Evolutionary conservation across 1,284 basidiomycete genomes (phyloP).

Genomic region (Somion occarium): DNA sequence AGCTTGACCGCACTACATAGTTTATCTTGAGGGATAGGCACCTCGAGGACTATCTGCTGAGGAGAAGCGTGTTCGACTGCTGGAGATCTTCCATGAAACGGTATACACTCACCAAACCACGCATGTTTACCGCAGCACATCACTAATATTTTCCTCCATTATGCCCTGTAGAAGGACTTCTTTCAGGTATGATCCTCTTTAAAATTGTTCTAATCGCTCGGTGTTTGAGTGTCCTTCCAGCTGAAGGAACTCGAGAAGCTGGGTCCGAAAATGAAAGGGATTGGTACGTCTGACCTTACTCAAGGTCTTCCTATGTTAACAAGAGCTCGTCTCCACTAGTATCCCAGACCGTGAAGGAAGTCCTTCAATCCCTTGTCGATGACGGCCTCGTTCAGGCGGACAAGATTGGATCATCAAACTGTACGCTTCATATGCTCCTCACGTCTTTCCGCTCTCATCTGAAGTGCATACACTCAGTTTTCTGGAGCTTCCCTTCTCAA

Average conservation of each 20-base stretch:
- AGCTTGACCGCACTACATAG: no score
- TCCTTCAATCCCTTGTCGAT: slow-evolving; percentile 78
- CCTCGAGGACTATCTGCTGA: slow-evolving; percentile 76
- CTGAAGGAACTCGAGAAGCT: slow-evolving; percentile 88
- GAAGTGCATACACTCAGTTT: slow-evolving; percentile 55
- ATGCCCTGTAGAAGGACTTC: slow-evolving; percentile 75
- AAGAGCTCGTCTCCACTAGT: no score
- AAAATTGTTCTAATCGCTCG: not conserved
- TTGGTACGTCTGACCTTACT: slow-evolving; percentile 45
- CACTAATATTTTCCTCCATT: no score
- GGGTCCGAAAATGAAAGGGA: slow-evolving; percentile 81
- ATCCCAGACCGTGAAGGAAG: slow-evolving; percentile 84
- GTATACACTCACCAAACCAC: slow-evolving; percentile 35
- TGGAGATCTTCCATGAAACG: slow-evolving; percentile 89
- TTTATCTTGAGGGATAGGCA: no score
- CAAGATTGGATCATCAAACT: slow-evolving; percentile 90
- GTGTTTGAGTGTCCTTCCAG: slow-evolving; percentile 28
- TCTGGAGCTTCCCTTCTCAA: slow-evolving; percentile 90
- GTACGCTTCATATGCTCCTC: slow-evolving; percentile 38
- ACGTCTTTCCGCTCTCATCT: slow-evolving; percentile 6
- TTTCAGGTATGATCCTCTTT: slow-evolving; percentile 51
- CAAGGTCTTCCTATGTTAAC: not conserved
- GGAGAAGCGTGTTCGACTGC: slow-evolving; percentile 73
- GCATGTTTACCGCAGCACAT: no score
- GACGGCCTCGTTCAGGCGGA: slow-evolving; percentile 80